Conservation (phyloP, 352 stramenopile genomes). For the Globisporangium uncinulatum region DNA sequence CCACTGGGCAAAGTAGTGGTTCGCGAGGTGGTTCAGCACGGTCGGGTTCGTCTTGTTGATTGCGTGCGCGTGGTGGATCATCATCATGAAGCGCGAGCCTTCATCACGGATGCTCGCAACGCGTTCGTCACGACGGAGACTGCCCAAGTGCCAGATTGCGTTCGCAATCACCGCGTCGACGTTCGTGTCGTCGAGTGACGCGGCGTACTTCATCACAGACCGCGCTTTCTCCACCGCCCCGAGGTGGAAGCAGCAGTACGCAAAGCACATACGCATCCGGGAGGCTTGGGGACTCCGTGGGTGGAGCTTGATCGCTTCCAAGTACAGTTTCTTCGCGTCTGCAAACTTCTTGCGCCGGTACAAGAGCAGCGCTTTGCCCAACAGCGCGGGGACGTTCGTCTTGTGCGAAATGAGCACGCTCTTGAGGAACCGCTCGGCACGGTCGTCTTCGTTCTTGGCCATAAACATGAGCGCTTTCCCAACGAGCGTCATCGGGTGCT, state of each 20-base stretch:
- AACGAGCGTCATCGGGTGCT: conserved; percentile 87
- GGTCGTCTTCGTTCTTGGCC: conserved; percentile 89
- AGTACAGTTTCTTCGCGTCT: conserved; percentile 91
- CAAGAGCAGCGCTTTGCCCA: conserved; percentile 82
- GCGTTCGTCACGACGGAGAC: conserved; percentile 65
- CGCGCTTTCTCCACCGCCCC: conserved; percentile 86
- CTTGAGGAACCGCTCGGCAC: conserved; percentile 88
- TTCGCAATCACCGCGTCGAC: conserved; percentile 93
- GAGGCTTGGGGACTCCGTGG: conserved; percentile 87
- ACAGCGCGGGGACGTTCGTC: conserved; percentile 81
- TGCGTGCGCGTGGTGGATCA: conserved; percentile 87
- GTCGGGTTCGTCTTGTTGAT: conserved; percentile 87
- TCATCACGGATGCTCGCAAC: conserved; percentile 77
- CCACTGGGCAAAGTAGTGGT: conserved; percentile 98
- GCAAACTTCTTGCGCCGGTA: conserved; percentile 87
- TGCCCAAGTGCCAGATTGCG: conserved; percentile 90
- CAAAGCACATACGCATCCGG: conserved; percentile 93
- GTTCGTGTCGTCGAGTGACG: conserved; percentile 86
- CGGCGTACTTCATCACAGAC: conserved; percentile 80
- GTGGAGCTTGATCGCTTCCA: conserved; percentile 92
- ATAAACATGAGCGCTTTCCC: conserved; percentile 92
- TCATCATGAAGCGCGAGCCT: conserved; percentile 88
- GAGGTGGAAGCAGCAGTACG: conserved; percentile 94
- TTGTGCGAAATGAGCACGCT: conserved; percentile 88
- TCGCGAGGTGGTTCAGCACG: conserved; percentile 96